phyloP scores from a whole-genome alignment of 129 eudicot genomes.

The Flaveria brownii region DNA sequence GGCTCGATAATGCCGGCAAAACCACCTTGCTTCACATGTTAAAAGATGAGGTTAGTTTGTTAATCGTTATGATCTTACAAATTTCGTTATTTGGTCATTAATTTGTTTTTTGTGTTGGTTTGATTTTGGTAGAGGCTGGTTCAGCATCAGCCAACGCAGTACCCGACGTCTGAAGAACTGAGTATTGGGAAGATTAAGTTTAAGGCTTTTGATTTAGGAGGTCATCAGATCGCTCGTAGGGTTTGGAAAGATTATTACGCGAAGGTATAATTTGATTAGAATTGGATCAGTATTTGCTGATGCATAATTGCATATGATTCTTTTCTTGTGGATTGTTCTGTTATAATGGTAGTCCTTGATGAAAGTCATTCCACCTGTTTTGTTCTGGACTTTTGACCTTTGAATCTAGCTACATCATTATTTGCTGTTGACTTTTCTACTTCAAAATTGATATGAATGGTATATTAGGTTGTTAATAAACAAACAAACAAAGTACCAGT shows the following conservation, averaged over 20 bases:
- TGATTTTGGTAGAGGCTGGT: slow-evolving; percentile 58
- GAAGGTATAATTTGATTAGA: slow-evolving; percentile 39
- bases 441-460: too few relatives aligned
- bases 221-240: slow-evolving; percentile 90
- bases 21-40: slow-evolving; percentile 96
- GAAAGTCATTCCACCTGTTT: neutral
- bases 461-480: too few relatives aligned
- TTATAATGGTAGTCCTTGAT: neutral
- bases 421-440: too few relatives aligned
- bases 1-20: slow-evolving; percentile 97
- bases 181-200: slow-evolving; percentile 87
- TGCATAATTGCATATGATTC: neutral
- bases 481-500: too few relatives aligned
- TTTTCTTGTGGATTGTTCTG: neutral
- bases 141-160: slow-evolving; percentile 88
- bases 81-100: neutral
- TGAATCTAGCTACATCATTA: neutral
- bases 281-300: slow-evolving; percentile 3
- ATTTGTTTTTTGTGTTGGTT: neutral
- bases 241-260: slow-evolving; percentile 91
- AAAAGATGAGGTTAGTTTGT: slow-evolving; percentile 82
- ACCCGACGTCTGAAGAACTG: slow-evolving; percentile 87
- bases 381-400: neutral
- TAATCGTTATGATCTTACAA: neutral
- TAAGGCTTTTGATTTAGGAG: slow-evolving; percentile 93